Percentiles rank a stretch among this genome's conserved stretches.
Conservation (phyloP, 2,329 filamentous ascomycete species). For the Sclerotiophoma versabilis region DNA sequence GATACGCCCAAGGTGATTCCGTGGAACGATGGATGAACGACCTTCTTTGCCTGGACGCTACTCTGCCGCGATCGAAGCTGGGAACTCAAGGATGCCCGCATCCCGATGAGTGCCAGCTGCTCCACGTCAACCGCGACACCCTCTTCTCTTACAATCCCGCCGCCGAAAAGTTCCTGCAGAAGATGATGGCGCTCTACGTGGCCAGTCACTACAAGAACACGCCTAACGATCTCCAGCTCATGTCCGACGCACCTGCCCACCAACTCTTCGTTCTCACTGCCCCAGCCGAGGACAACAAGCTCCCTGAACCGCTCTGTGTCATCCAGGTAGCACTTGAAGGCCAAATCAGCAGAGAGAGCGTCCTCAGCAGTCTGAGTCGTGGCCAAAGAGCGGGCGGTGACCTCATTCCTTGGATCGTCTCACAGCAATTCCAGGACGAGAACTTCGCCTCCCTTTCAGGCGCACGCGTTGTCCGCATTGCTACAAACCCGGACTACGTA, state of each 20-base stretch:
- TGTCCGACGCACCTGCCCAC: conserved; percentile 97
- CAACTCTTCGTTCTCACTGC: conserved; percentile 94
- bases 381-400: conserved; percentile 91
- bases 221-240: conserved; percentile 95
- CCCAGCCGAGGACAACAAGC: conserved; percentile 76
- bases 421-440: conserved; percentile 97
- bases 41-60: conserved; percentile 91
- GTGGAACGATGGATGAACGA: conserved; percentile 98
- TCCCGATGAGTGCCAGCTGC: conserved; percentile 86
- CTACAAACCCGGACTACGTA: conserved; percentile 92
- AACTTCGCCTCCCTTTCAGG: conserved; percentile 94
- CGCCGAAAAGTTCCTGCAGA: conserved; percentile 94
- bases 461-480: conserved; percentile 90
- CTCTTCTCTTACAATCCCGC: conserved; percentile 98
- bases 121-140: conserved; percentile 95
- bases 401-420: conserved; percentile 95
- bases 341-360: conserved; percentile 90
- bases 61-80: conserved; percentile 77
- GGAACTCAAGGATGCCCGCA: conserved; percentile 83
- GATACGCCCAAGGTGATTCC: conserved; percentile 87
- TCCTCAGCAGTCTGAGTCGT: conserved; percentile 85
- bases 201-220: conserved; percentile 98
- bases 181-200: conserved; percentile 98
- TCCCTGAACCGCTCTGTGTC: conserved; percentile 93
- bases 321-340: conserved; percentile 95